Percentiles rank a stretch among this genome's conserved stretches.
Evolutionary conservation across 352 stramenopile species (phyloP).

Genomic region (Hyaloperonospora arabidopsidis): DNA sequence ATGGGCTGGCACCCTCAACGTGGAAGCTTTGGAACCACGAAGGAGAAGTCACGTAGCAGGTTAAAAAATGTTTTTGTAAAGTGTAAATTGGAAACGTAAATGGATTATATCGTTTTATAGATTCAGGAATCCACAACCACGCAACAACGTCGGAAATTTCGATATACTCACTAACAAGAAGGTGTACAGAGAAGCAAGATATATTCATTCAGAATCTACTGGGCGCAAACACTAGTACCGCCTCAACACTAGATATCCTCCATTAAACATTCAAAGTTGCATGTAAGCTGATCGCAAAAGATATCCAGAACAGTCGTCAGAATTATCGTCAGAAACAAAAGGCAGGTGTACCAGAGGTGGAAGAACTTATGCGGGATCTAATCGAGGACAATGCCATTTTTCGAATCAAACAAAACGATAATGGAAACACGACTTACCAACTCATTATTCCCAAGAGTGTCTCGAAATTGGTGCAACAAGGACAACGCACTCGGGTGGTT

Average conservation of each 20-base stretch:
- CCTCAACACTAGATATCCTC: too few relatives aligned
- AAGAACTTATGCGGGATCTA: not conserved
- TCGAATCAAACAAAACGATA: not conserved
- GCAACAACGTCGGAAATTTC: not conserved
- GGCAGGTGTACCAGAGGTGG: not conserved
- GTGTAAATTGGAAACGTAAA: not conserved
- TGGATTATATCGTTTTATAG: not conserved
- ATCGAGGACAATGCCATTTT: not conserved
- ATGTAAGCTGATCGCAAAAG: not conserved
- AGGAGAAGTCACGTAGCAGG: too few relatives aligned
- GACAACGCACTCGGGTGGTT: not conserved
- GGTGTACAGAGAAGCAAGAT: not conserved
- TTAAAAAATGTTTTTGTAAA: too few relatives aligned
- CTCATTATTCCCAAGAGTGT: not conserved
- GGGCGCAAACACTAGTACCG: not conserved
- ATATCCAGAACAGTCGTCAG: not conserved
- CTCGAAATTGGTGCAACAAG: not conserved
- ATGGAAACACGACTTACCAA: not conserved
- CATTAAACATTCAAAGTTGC: not conserved
- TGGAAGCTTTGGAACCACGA: too few relatives aligned
- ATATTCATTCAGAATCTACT: not conserved
- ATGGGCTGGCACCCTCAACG: too few relatives aligned
- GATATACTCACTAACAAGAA: not conserved
- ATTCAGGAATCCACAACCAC: not conserved
- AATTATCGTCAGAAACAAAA: not conserved